Evolutionary conservation across 2,329 filamentous ascomycete genomes (phyloP).

Genomic region (Xylaria sp.): DNA sequence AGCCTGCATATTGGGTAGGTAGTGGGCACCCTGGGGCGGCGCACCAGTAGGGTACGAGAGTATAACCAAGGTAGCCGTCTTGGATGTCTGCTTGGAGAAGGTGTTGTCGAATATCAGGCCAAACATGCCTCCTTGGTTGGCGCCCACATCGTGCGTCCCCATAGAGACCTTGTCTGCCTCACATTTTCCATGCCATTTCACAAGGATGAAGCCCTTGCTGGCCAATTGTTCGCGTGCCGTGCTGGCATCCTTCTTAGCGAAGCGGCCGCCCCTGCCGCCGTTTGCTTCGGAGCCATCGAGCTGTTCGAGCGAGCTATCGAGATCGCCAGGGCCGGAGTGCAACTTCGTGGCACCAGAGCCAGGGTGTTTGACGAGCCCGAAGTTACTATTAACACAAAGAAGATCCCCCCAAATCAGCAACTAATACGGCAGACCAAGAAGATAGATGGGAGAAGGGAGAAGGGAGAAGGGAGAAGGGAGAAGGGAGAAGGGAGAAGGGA

Average conservation of each 20-base stretch:
- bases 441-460: conserved; percentile 7
- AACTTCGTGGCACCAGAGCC: conserved; percentile 71
- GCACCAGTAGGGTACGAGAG: conserved; percentile 90
- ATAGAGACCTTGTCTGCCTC: conserved; percentile 96
- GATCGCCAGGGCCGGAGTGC: conserved; percentile 57
- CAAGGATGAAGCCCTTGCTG: conserved; percentile 74
- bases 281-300: conserved; percentile 48
- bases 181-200: conserved; percentile 93
- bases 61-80: conserved; percentile 93
- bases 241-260: conserved; percentile 66
- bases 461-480: not conserved
- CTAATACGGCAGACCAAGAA: too few relatives aligned
- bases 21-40: conserved; percentile 78
- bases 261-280: conserved; percentile 59
- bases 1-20: conserved; percentile 70
- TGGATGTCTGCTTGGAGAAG: conserved; percentile 94
- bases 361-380: conserved; percentile 97
- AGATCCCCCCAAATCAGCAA: conserved; percentile 16
- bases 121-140: conserved; percentile 88
- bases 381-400: conserved; percentile 69
- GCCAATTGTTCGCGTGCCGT: conserved; percentile 72
- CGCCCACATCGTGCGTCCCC: conserved; percentile 83
- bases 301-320: conserved; percentile 61
- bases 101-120: conserved; percentile 98
- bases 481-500: not conserved